Evolutionary conservation across 148 eudicot species (phyloP).

Genomic region (Fagopyrum tataricum): DNA sequence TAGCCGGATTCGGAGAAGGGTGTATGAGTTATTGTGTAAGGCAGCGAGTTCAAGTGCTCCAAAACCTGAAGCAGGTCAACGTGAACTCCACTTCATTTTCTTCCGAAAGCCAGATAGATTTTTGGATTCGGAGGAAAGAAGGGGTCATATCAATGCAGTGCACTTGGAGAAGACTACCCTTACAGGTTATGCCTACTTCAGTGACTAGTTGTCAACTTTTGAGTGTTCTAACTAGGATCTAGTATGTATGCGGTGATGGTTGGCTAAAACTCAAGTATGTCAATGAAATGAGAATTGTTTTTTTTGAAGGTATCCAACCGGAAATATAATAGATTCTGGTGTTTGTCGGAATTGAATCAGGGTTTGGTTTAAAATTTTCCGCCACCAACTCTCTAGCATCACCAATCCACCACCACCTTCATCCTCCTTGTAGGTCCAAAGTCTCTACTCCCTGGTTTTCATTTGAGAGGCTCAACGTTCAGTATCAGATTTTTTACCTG

Average conservation of each 20-base stretch:
- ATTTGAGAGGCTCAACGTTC: not conserved
- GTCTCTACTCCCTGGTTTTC: not conserved
- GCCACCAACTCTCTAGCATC: not conserved
- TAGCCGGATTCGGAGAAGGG: conserved; percentile 67
- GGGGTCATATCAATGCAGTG: conserved; percentile 58
- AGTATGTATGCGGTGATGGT: not conserved
- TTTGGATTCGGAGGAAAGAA: conserved; percentile 43
- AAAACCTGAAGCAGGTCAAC: conserved; percentile 39
- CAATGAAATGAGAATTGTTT: not conserved
- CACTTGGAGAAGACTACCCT: conserved; percentile 77
- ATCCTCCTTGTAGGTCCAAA: not conserved
- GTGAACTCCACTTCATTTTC: conserved; percentile 93
- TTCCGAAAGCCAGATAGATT: conserved; percentile 66
- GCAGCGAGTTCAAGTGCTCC: conserved; percentile 44
- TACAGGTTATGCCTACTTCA: conserved; percentile 38
- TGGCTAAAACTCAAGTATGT: not conserved
- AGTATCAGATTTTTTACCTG: not conserved
- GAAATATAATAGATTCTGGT: not conserved
- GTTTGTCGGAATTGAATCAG: not conserved
- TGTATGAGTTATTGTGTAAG: conserved; percentile 73
- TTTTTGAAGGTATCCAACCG: not conserved
- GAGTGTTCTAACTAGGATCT: not conserved
- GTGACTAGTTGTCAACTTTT: not conserved
- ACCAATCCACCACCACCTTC: not conserved
- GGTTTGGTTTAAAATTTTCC: not conserved